Evolutionary conservation across 2,329 filamentous ascomycete species (phyloP).

Genomic region (Didymella exigua): DNA sequence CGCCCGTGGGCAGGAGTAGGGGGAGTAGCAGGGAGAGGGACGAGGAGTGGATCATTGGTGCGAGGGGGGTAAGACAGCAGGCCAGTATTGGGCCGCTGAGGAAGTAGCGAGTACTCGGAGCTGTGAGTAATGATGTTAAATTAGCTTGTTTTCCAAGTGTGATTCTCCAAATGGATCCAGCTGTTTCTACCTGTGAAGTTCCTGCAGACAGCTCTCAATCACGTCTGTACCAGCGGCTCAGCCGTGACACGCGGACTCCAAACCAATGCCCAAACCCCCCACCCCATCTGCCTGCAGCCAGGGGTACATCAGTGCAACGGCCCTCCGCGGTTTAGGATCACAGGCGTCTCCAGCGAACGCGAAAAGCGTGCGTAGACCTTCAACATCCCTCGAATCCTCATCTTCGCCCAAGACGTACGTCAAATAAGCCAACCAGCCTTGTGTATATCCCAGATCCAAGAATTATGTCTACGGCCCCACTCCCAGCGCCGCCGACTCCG

Average conservation of each 20-base stretch:
- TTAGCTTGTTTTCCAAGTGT: too few relatives aligned
- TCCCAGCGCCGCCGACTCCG: neutral
- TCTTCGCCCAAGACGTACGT: neutral
- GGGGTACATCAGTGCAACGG: neutral
- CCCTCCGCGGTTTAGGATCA: neutral
- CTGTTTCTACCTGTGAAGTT: neutral
- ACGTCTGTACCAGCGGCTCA: neutral
- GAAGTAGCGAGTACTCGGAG: neutral
- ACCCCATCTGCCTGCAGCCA: neutral
- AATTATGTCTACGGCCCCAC: neutral
- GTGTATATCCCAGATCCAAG: neutral
- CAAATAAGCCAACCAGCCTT: neutral
- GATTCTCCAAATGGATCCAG: neutral
- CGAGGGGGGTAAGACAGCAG: neutral
- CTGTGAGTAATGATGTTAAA: neutral
- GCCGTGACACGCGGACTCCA: neutral
- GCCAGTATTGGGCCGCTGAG: constrained; percentile 1
- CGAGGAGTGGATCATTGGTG: neutral
- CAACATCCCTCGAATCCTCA: too few relatives aligned
- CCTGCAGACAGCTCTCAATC: neutral
- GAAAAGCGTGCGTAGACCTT: neutral
- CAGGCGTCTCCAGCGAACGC: neutral
- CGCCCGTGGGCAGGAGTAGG: neutral
- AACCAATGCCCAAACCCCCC: neutral
- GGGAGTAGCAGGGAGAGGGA: neutral